phyloP scores from a whole-genome alignment of 2,329 filamentous ascomycete genomes.

The Phialophora macrospora region DNA sequence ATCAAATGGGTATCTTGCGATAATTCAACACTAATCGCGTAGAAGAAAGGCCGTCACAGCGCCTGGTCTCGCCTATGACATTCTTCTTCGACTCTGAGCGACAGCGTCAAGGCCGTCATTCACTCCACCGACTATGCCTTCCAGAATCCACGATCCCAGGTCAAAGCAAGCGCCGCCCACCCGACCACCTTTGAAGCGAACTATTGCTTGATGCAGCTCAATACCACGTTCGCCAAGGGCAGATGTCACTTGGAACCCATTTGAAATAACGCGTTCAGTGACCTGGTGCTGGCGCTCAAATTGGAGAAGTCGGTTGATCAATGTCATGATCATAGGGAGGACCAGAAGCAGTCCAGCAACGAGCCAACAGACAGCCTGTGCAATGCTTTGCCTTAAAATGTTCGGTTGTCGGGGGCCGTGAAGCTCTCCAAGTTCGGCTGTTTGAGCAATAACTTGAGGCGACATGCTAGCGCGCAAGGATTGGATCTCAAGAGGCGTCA shows the following conservation, averaged over 20 bases:
- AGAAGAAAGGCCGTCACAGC: background rate
- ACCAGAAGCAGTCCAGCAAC: conserved; percentile 31
- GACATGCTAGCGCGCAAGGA: conserved; percentile 32
- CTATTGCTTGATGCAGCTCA: conserved; percentile 60
- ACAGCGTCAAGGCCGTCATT: conserved; percentile 59
- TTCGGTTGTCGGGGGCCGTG: conserved; percentile 14
- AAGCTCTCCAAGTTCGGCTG: background rate
- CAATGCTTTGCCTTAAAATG: conserved; percentile 29
- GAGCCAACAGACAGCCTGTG: conserved; percentile 32
- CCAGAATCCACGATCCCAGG: conserved; percentile 64
- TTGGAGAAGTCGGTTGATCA: conserved; percentile 41
- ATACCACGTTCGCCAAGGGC: conserved; percentile 59
- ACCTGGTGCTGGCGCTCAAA: conserved; percentile 72
- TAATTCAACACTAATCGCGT: background rate
- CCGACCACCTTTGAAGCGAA: conserved; percentile 67
- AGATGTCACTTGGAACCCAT: conserved; percentile 59
- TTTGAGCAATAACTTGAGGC: conserved; percentile 18
- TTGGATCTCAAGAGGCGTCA: conserved; percentile 32
- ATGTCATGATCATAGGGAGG: conserved; percentile 30
- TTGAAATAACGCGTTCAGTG: conserved; percentile 61
- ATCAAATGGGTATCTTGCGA: conserved; percentile 3
- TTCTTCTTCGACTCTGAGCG: conserved; percentile 46
- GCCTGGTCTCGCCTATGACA: conserved; percentile 52
- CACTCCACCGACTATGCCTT: conserved; percentile 68
- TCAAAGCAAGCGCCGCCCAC: conserved; percentile 65